Evolutionary conservation across 345 rosid species (phyloP).

Genomic region (Aquilaria sinensis): DNA sequence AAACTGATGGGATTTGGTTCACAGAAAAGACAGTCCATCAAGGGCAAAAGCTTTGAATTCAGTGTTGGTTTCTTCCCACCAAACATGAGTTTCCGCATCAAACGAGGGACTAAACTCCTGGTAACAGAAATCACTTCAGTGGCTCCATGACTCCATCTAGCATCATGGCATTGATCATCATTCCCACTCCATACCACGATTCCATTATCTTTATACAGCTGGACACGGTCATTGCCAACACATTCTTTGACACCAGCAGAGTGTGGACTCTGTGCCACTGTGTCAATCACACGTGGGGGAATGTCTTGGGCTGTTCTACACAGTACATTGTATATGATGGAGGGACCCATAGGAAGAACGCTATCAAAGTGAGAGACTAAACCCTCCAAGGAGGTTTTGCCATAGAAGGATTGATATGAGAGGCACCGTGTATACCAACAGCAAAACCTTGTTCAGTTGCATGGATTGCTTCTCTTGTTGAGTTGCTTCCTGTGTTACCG

Average conservation of each 20-base stretch:
- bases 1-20: conserved; percentile 86
- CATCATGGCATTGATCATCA: conserved; percentile 82
- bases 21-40: conserved; percentile 66
- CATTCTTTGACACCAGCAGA: conserved; percentile 82
- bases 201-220: conserved; percentile 51
- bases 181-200: conserved; percentile 86
- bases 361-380: conserved; percentile 59
- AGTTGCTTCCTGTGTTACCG: conserved; percentile 88
- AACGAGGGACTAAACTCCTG: conserved; percentile 68
- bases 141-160: conserved; percentile 72
- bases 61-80: conserved; percentile 51
- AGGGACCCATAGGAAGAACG: conserved; percentile 81
- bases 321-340: conserved; percentile 80
- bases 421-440: conserved; percentile 94
- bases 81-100: conserved; percentile 61
- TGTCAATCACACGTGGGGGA: conserved; percentile 48
- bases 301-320: conserved; percentile 83
- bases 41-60: conserved; percentile 60
- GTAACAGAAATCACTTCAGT: conserved; percentile 72
- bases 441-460: conserved; percentile 92
- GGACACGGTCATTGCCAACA: conserved; percentile 58
- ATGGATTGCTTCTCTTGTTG: conserved; percentile 83
- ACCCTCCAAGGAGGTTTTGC: conserved; percentile 82
- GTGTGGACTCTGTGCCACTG: conserved; percentile 51
- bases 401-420: conserved; percentile 90